Base-by-base conservation (phyloP, 2,329 filamentous ascomycete species). In the Hirsutella thompsonii region DNA sequence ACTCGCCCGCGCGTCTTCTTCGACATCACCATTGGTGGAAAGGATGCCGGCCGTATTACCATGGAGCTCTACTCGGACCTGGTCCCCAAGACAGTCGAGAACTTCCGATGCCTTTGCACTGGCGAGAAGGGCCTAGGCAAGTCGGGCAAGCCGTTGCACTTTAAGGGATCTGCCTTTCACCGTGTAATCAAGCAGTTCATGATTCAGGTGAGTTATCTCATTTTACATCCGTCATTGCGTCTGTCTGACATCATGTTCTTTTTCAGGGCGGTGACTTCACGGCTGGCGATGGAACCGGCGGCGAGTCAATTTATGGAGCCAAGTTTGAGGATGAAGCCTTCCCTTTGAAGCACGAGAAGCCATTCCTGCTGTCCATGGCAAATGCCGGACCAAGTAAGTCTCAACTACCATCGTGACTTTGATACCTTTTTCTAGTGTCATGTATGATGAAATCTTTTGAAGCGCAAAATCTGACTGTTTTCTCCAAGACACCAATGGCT, bases 291-390 rank as follows among this genome's bases (percentile, higher is more conserved):
- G 92, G 90, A 49, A 96, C 90, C 20, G 90, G 90, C 49, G 90
- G 90, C 56, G 92, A 96, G 69, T 92, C 84, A 48, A 96, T 98
- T 63, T 98, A 96, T 59, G 90, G 90, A 56, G 83, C 83, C 61
- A 96, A 95, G 68, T 98, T 98, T 55, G 84, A 86, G 54, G 90
- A 98, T 55, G 90, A 98, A 74, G 94, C 93, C 62, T 96, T 98
- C 57, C 75, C 85, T 41, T 68, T 82, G 57, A 89, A 93, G 72
- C 92, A 98, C 59, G 85, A 93, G 54, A 83, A 81, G 54, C 89
- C 92, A 2, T 95, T 95, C 69, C 69, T 96, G 49, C 72, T 98
- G 46, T 93, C 85, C 59, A 98, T 98, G 92, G 92, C 92, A 55
- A 98, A 98, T 60, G 90, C 92, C 49, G 92, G 92, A 37, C 86